A percentile compares a stretch with the other conserved stretches of the same genome.
phyloP scores from a whole-genome alignment of 2,329 filamentous ascomycete genomes.

The Aureobasidium uvarum region DNA sequence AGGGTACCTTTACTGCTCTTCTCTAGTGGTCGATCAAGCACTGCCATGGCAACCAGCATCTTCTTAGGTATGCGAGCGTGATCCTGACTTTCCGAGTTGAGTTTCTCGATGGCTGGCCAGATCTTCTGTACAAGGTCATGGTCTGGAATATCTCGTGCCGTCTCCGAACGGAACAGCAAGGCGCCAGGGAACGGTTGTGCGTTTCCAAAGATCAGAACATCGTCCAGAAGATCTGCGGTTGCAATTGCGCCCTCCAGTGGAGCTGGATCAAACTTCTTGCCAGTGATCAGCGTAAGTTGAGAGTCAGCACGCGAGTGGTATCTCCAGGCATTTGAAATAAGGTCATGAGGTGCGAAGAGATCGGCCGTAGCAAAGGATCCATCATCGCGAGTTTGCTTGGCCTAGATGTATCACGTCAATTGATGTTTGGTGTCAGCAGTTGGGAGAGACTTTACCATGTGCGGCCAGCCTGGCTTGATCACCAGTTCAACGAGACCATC shows the following conservation, averaged over 20 bases:
- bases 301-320: constrained; percentile 63
- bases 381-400: constrained; percentile 58
- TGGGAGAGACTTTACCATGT: constrained; percentile 39
- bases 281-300: constrained; percentile 61
- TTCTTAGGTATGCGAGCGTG: constrained; percentile 52
- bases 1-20: constrained; percentile 65
- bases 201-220: constrained; percentile 63
- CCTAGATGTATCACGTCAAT: constrained; percentile 30
- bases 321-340: constrained; percentile 56
- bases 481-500: constrained; percentile 55
- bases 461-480: constrained; percentile 57
- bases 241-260: constrained; percentile 58
- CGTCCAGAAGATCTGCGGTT: constrained; percentile 46
- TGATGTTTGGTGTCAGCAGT: neutral
- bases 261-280: constrained; percentile 67
- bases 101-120: constrained; percentile 46
- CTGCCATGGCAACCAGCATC: constrained; percentile 52
- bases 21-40: constrained; percentile 43
- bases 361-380: constrained; percentile 64
- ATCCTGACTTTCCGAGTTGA: constrained; percentile 52
- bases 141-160: constrained; percentile 35
- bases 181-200: constrained; percentile 56
- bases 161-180: constrained; percentile 51
- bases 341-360: constrained; percentile 58
- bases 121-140: constrained; percentile 45